phyloP scores from a whole-genome alignment of 2,329 filamentous ascomycete genomes.

The Fusarium sarcochroum region DNA sequence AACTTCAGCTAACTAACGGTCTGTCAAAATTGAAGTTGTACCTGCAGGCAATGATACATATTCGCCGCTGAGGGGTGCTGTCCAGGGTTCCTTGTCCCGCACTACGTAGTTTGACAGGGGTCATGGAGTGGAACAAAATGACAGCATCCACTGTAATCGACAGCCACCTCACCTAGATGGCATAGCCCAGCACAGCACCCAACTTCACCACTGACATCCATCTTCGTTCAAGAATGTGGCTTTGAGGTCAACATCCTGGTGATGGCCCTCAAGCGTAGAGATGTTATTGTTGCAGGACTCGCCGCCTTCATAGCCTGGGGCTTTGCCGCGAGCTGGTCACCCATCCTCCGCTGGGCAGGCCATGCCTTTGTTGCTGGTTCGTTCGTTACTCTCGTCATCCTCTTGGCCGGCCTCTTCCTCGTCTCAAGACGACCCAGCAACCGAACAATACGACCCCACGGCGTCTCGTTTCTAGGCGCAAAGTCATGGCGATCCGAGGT shows the following conservation, averaged over 20 bases:
- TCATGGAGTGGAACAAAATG: constrained; percentile 33
- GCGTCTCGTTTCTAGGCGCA: constrained; percentile 72
- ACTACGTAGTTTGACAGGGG: constrained; percentile 37
- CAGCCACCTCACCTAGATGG: constrained; percentile 33
- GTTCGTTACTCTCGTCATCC: constrained; percentile 66
- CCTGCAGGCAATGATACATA: constrained; percentile 20
- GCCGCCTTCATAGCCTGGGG: constrained; percentile 89
- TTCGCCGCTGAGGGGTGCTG: constrained; percentile 17
- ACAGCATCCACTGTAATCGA: constrained; percentile 47
- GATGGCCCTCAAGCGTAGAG: constrained; percentile 81
- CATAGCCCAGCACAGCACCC: constrained; percentile 35
- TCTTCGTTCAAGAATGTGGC: constrained; percentile 51
- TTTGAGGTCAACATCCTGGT: constrained; percentile 50
- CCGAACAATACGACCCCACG: constrained; percentile 59
- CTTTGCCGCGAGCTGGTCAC: constrained; percentile 85
- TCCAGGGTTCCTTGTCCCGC: constrained; percentile 38
- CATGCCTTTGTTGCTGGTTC: constrained; percentile 85
- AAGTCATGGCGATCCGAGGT: constrained; percentile 79
- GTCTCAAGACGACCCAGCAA: constrained; percentile 65
- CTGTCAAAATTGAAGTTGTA: constrained; percentile 11
- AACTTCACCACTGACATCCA: constrained; percentile 40
- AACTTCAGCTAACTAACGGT: neutral
- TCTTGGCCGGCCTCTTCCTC: constrained; percentile 70
- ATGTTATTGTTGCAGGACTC: constrained; percentile 77
- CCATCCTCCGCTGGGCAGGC: constrained; percentile 84